Evolutionary conservation across 1,284 basidiomycete species (phyloP).

Genomic region (Cutaneotrichosporon sp.): DNA sequence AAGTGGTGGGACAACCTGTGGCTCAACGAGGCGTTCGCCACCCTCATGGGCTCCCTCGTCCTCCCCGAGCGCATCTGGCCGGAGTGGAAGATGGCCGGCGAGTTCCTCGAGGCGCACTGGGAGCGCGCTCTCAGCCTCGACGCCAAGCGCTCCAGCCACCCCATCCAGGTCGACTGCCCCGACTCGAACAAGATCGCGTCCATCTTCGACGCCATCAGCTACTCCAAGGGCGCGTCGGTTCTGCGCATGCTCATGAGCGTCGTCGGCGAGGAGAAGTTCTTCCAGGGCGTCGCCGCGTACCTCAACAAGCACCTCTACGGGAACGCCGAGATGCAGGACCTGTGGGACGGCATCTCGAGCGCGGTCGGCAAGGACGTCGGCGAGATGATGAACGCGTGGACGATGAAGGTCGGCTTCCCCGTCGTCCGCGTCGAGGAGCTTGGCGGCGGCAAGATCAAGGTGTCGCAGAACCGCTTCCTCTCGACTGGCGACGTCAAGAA

Average conservation of each 20-base stretch:
- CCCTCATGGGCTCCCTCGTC: conserved; percentile 81
- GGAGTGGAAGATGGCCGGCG: conserved; percentile 59
- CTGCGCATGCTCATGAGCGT: conserved; percentile 89
- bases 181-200: conserved; percentile 84
- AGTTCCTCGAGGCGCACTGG: conserved; percentile 60
- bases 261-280: conserved; percentile 85
- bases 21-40: conserved; percentile 77
- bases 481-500: conserved; percentile 75
- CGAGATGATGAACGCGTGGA: conserved; percentile 89
- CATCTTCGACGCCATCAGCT: conserved; percentile 84
- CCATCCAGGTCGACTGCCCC: conserved; percentile 89
- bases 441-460: conserved; percentile 63
- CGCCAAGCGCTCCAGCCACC: conserved; percentile 86
- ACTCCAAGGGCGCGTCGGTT: conserved; percentile 81
- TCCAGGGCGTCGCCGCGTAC: conserved; percentile 86
- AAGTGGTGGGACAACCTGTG: conserved; percentile 90
- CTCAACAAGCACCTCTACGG: conserved; percentile 82
- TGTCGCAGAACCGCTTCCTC: conserved; percentile 91
- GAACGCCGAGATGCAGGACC: conserved; percentile 81
- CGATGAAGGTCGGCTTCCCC: conserved; percentile 84
- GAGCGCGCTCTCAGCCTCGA: conserved; percentile 74
- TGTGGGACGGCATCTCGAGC: conserved; percentile 84
- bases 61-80: conserved; percentile 68
- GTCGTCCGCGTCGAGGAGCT: conserved; percentile 83
- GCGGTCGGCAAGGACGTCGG: conserved; percentile 77